phyloP scores from a whole-genome alignment of 2,329 filamentous ascomycete genomes.

The Colletotrichum liriopes region DNA sequence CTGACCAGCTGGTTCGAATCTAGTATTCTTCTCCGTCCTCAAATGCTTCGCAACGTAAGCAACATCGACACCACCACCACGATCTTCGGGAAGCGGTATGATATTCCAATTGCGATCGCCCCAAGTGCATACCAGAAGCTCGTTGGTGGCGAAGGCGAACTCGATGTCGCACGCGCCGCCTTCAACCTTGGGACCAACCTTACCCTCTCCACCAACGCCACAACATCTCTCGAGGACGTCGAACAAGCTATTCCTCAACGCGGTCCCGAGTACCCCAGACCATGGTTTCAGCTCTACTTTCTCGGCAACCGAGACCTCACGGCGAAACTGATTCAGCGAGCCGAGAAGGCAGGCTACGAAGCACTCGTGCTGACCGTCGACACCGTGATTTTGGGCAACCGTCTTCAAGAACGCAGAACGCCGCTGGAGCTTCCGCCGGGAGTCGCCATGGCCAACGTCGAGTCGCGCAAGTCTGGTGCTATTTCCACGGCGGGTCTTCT shows the following conservation, averaged over 20 bases:
- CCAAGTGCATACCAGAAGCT: slow-evolving; percentile 51
- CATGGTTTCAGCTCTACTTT: slow-evolving; percentile 48
- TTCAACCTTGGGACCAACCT: slow-evolving; percentile 46
- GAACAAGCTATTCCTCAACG: slow-evolving; percentile 36
- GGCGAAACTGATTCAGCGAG: slow-evolving; percentile 46
- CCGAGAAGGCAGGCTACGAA: slow-evolving; percentile 49
- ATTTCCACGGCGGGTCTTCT: slow-evolving; percentile 45
- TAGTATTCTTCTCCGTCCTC: slow-evolving; percentile 36
- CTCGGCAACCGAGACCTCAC: slow-evolving; percentile 45
- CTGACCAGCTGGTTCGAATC: not conserved
- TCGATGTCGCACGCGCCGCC: slow-evolving; percentile 49
- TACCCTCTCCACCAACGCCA: slow-evolving; percentile 48
- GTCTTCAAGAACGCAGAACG: slow-evolving; percentile 49
- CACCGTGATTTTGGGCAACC: slow-evolving; percentile 50
- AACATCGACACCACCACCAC: slow-evolving; percentile 44
- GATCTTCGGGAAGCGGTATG: slow-evolving; percentile 38
- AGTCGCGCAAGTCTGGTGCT: slow-evolving; percentile 14
- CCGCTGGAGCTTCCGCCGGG: slow-evolving; percentile 44
- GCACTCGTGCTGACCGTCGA: slow-evolving; percentile 50
- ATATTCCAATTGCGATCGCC: slow-evolving; percentile 50
- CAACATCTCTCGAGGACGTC: slow-evolving; percentile 50
- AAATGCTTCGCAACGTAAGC: slow-evolving; percentile 44
- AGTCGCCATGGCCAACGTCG: slow-evolving; percentile 46
- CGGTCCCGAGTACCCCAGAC: slow-evolving; percentile 37
- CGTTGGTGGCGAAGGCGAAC: slow-evolving; percentile 48